Conservation (phyloP, 768 basidiomycete species). For the Dacryopinax spathularia region DNA sequence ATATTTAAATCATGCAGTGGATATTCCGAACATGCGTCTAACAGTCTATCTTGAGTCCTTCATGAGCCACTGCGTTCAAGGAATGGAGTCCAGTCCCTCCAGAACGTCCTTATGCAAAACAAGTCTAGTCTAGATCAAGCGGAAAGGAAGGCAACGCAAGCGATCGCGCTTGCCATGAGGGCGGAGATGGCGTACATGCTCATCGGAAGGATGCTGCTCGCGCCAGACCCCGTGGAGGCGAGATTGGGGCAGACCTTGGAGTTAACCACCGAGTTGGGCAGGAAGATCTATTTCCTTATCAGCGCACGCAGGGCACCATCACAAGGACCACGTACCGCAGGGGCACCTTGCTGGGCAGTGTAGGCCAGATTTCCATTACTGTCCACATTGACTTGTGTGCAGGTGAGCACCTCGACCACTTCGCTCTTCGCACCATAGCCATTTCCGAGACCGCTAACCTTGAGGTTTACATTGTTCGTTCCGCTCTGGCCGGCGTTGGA, state of each 20-base stretch:
- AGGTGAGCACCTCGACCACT: slow-evolving; percentile 43
- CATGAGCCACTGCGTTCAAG: too few relatives aligned
- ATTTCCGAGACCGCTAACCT: slow-evolving; percentile 16
- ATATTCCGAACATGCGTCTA: too few relatives aligned
- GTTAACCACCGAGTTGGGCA: not conserved
- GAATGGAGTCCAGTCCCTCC: too few relatives aligned
- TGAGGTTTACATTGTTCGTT: not conserved
- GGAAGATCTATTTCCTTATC: not conserved
- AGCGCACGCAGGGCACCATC: not conserved
- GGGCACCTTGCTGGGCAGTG: slow-evolving; percentile 31
- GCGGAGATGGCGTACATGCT: not conserved
- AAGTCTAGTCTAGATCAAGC: too few relatives aligned
- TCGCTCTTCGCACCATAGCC: slow-evolving; percentile 29
- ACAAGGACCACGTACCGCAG: slow-evolving; percentile 24
- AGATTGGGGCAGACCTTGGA: not conserved
- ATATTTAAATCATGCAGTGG: too few relatives aligned
- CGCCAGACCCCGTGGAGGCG: not conserved
- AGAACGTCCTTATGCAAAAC: too few relatives aligned
- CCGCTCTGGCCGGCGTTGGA: slow-evolving; percentile 36
- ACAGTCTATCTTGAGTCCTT: too few relatives aligned
- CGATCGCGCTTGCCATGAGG: not conserved
- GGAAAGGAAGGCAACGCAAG: not conserved
- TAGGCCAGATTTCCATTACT: slow-evolving; percentile 31
- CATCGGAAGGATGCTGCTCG: not conserved
- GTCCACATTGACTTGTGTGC: slow-evolving; percentile 27